Conservation (phyloP, 108 stramenopile genomes). For the Pelagomonas calceolata region DNA sequence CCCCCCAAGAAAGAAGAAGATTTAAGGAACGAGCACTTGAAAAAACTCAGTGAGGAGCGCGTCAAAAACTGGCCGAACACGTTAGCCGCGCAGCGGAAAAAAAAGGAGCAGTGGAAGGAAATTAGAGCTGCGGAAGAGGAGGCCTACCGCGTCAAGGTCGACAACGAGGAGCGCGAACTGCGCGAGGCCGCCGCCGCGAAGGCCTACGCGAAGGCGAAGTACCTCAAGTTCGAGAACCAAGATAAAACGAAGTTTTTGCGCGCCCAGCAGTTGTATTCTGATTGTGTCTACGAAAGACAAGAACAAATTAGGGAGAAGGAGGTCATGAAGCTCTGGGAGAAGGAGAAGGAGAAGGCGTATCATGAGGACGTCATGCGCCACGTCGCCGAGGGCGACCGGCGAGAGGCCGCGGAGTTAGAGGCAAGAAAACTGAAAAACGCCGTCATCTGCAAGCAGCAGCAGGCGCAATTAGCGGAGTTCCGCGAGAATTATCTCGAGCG, state of each 20-base stretch:
- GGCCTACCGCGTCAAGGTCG: not conserved
- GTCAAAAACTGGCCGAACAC: conserved; percentile 40
- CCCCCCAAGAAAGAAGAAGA: conserved; percentile 4
- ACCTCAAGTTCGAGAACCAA: not conserved
- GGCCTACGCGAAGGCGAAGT: not conserved
- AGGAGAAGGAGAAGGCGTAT: not conserved
- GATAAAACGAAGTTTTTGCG: not conserved
- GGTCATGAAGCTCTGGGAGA: not conserved
- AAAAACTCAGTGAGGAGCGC: conserved; percentile 24
- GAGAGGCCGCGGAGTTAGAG: not conserved
- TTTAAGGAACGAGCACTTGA: conserved; percentile 18
- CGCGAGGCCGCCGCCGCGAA: not conserved
- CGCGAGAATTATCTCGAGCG: not conserved
- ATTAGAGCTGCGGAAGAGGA: conserved; percentile 14
- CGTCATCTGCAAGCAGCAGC: not conserved
- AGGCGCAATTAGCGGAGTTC: not conserved
- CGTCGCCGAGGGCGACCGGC: not conserved
- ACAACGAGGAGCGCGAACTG: not conserved
- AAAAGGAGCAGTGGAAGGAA: conserved; percentile 36
- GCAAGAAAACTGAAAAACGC: not conserved
- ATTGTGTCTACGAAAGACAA: not conserved
- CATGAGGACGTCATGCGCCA: not conserved
- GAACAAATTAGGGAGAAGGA: not conserved
- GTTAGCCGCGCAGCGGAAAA: conserved; percentile 26
- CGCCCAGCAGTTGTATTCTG: not conserved